phyloP scores from a whole-genome alignment of 2,329 filamentous ascomycete species.

The Xylariomycetidae sp. region DNA sequence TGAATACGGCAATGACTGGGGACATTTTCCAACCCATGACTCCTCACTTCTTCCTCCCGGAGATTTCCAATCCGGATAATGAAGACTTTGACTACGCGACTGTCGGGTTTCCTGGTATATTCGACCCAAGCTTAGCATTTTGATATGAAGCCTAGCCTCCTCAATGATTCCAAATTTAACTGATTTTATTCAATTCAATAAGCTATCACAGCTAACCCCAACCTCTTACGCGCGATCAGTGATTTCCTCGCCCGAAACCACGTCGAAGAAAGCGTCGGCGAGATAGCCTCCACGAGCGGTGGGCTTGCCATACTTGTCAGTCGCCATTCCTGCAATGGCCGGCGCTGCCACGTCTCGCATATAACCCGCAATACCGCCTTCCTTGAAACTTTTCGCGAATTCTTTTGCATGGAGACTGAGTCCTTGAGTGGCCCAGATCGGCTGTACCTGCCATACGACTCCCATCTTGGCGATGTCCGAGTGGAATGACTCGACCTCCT shows the following conservation, averaged over 20 bases:
- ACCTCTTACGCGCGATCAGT: background rate
- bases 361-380: conserved; percentile 1
- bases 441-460: conserved; percentile 4
- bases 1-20: conserved; percentile 5
- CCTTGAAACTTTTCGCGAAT: conserved; percentile 1
- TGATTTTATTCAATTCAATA: no score
- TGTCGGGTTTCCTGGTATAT: conserved; percentile 5
- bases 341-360: background rate
- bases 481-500: conserved; percentile 2
- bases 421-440: conserved; percentile 3
- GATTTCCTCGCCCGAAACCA: conserved; percentile 1
- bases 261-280: conserved; percentile 3
- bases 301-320: conserved; percentile 3
- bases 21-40: conserved; percentile 7
- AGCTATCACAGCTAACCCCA: no score
- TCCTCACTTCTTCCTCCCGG: conserved; percentile 4
- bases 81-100: conserved; percentile 3
- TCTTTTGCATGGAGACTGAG: conserved; percentile 2
- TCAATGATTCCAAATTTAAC: no score
- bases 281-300: conserved; percentile 1
- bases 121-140: background rate
- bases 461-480: conserved; percentile 4
- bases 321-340: background rate
- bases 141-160: no score
- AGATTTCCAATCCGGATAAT: background rate